Evolutionary conservation across 495 filamentous ascomycete genomes (phyloP).

Genomic region (Annulohypoxylon maeteangense): DNA sequence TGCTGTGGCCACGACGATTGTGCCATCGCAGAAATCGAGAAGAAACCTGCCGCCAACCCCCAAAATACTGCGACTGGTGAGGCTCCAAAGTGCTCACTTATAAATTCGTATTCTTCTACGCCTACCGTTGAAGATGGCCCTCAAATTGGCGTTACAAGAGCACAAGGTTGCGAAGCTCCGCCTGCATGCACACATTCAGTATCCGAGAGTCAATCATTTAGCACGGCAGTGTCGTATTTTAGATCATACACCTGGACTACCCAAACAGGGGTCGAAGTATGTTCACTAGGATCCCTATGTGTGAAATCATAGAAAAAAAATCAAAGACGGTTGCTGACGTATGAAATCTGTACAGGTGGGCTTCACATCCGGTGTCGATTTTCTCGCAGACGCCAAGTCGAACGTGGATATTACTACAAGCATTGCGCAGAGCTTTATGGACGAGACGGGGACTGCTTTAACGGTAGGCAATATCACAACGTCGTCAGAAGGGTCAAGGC

Average conservation of each 20-base stretch:
- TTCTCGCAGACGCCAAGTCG: background rate
- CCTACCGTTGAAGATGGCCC: conserved; percentile 19
- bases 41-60: background rate
- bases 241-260: conserved; percentile 29
- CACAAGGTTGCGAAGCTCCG: conserved; percentile 33
- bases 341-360: background rate
- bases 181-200: conserved; percentile 36
- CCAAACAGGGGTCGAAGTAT: conserved; percentile 27
- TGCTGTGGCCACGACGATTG: conserved; percentile 39
- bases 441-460: conserved; percentile 24
- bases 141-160: conserved; percentile 32
- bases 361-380: conserved; percentile 22
- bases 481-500: conserved; percentile 15
- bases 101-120: conserved; percentile 5
- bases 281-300: background rate
- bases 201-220: conserved; percentile 21
- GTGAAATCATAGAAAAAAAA: background rate
- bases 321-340: conserved; percentile 9
- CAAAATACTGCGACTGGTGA: background rate
- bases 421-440: conserved; percentile 33
- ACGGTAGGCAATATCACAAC: conserved; percentile 29
- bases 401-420: background rate
- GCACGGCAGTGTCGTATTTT: conserved; percentile 30
- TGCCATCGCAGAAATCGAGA: conserved; percentile 27
- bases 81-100: conserved; percentile 18